phyloP scores from a whole-genome alignment of 768 basidiomycete genomes.

The Dioszegia aurantiaca region DNA sequence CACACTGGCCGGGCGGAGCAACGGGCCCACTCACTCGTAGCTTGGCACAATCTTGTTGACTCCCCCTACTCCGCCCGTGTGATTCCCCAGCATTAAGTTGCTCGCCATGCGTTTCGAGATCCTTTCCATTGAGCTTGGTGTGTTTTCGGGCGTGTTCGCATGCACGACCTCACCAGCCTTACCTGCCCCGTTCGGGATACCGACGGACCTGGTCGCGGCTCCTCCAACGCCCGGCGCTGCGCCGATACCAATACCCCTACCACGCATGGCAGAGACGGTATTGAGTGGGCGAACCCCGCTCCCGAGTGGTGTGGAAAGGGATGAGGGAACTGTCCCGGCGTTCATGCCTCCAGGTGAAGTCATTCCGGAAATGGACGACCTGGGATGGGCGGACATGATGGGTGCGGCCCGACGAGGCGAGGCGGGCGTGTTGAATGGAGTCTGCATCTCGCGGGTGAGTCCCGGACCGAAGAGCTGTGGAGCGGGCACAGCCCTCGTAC shows the following conservation, averaged over 20 bases:
- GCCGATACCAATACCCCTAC: constrained; percentile 16
- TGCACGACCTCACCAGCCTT: neutral
- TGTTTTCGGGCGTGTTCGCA: constrained; percentile 20
- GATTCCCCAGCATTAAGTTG: constrained; percentile 13
- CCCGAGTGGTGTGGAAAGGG: constrained; percentile 8
- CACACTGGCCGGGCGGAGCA: too few relatives aligned
- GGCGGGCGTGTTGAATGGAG: constrained; percentile 8
- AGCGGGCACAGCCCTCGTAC: neutral
- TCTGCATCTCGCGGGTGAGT: neutral
- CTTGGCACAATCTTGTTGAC: constrained; percentile 21
- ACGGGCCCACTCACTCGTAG: constrained; percentile 19
- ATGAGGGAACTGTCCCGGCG: neutral
- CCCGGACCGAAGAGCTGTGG: neutral
- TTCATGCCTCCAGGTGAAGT: neutral
- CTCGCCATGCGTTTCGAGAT: constrained; percentile 21
- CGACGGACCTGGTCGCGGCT: neutral
- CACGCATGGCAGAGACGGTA: constrained; percentile 17
- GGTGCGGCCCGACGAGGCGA: neutral
- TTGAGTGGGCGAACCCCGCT: constrained; percentile 12
- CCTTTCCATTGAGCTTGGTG: constrained; percentile 20
- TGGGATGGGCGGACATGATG: neutral
- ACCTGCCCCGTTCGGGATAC: neutral
- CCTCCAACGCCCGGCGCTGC: neutral
- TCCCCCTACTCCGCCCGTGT: neutral
- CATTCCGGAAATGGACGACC: neutral